Percentiles rank a stretch among this genome's conserved stretches.
These are phyloP conservation scores for Herpotrichia juniperi DNA, from an alignment of 2,329 filamentous ascomycete genomes.

Conservation along the genomic window DNA sequence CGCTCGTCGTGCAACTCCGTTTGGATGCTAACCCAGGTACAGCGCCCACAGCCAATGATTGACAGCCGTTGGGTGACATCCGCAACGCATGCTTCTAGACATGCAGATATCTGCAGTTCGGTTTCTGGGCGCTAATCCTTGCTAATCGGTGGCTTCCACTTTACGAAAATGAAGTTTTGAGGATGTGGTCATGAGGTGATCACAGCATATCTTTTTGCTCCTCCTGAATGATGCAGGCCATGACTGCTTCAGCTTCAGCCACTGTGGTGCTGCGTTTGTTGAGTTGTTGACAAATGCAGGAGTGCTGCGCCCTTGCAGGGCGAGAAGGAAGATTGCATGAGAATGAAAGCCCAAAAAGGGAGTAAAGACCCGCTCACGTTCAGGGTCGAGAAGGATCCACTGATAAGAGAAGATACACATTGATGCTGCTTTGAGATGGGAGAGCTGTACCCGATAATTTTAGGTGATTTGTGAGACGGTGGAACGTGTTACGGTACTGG, in stretches of 20 bases:
- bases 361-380: no score
- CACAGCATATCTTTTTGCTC: no score
- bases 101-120: conserved; percentile 7
- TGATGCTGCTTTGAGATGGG: neutral
- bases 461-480: conserved; percentile 15
- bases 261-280: conserved; percentile 8
- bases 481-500: conserved; percentile 9
- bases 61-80: conserved; percentile 18
- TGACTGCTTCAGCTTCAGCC: conserved; percentile 13
- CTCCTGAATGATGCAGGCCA: neutral
- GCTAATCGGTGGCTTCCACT: conserved; percentile 11
- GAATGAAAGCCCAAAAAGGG: no score
- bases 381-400: no score
- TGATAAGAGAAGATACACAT: conserved; percentile 1
- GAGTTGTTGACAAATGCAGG: conserved; percentile 6
- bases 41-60: conserved; percentile 13
- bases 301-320: conserved; percentile 14
- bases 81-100: conserved; percentile 11
- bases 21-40: neutral
- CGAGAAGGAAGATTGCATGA: no score
- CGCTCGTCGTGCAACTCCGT: neutral
- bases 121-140: conserved; percentile 2
- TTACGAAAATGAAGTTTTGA: no score
- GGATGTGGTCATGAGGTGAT: no score
- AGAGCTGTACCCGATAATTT: conserved; percentile 9